Base-by-base conservation (phyloP, 2,329 filamentous ascomycete species). In the Shiraia bambusicola region DNA sequence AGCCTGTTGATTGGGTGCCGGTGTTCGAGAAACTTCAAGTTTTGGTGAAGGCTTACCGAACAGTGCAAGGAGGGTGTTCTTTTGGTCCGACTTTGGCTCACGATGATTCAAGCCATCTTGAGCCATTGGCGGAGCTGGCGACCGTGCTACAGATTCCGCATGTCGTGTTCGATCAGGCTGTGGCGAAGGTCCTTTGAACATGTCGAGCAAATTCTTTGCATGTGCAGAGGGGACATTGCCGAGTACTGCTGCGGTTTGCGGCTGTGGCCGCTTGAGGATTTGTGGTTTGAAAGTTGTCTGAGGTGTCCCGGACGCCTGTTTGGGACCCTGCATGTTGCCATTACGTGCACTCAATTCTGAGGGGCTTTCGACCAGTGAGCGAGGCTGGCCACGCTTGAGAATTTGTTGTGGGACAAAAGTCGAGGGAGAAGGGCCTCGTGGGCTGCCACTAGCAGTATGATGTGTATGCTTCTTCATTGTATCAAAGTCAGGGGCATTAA, bases 401-500 rank as follows among this genome's bases (percentile, higher is more conserved):
- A 63, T 59, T 44, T 59, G 55, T 34, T 58, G 52, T 34, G 62
- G 61, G 42, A 61, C 43, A 22, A 63, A 63, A n/a, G 42, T 49
- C 4, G 52, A 47, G 14, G 64, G 63, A 6, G 64, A 67, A 12
- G 55, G 51, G 11, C 62, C 58, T 13, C 62, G 58, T 26, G 59
- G 62, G 38, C 50, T 50, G 7, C 52, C 52, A 35, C 61, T 54
- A 6, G 44, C 24, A 11, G 49, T 34, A 6, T 45, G 39, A 15
- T 60, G 60, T 16, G 53, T 52, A 28, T 62, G 55, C 41, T 65
- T 63, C 41, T 61, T 65, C 26, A 71, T 54, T 2, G 66, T 69
- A 2, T 69, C 63, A 32, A 72, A 71, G 28, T 71, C 67, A 3
- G 69, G 69, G 1, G 61, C 66, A 33, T 71, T 70, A n/a, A 72